Conservation (phyloP, 169 alveolate genomes). For the Plasmodium gonderi region DNA sequence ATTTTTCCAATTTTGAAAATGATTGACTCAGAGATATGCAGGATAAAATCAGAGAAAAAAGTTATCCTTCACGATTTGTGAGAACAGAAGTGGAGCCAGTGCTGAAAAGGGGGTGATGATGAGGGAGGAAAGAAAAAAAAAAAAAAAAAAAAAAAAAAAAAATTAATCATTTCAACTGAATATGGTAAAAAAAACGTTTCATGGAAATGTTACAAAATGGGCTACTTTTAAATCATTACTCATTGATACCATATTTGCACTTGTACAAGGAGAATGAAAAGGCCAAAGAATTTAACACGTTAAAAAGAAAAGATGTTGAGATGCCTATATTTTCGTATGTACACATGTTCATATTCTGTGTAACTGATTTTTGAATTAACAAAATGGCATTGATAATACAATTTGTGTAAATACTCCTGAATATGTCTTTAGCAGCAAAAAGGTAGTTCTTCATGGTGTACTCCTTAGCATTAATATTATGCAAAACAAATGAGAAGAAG, state of each 20-base stretch:
- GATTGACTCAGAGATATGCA: background rate
- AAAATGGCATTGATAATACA: slow-evolving; percentile 38
- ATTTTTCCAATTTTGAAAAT: background rate
- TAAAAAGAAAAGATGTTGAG: slow-evolving; percentile 6
- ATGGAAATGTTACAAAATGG: too few relatives aligned
- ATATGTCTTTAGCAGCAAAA: slow-evolving; percentile 28
- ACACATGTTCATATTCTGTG: background rate
- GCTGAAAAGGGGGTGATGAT: slow-evolving; percentile 6
- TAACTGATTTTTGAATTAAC: slow-evolving; percentile 28
- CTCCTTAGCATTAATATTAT: slow-evolving; percentile 61
- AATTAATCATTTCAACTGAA: background rate
- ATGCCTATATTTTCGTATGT: background rate
- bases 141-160: background rate
- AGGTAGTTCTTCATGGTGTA: slow-evolving; percentile 29
- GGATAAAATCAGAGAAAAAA: slow-evolving; percentile 24
- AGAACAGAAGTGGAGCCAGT: slow-evolving; percentile 32
- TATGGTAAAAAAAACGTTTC: background rate
- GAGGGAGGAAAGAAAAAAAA: background rate
- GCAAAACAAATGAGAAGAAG: slow-evolving; percentile 45
- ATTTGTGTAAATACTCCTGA: slow-evolving; percentile 36
- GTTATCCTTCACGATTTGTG: slow-evolving; percentile 59
- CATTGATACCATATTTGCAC: slow-evolving; percentile 69
- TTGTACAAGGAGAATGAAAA: slow-evolving; percentile 38
- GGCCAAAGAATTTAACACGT: slow-evolving; percentile 16
- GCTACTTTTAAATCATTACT: too few relatives aligned